Evolutionary conservation across 2,329 filamentous ascomycete genomes (phyloP), one percentile per base, ranked within the genome.

Genomic region (Emydomyces testavorans): DNA sequence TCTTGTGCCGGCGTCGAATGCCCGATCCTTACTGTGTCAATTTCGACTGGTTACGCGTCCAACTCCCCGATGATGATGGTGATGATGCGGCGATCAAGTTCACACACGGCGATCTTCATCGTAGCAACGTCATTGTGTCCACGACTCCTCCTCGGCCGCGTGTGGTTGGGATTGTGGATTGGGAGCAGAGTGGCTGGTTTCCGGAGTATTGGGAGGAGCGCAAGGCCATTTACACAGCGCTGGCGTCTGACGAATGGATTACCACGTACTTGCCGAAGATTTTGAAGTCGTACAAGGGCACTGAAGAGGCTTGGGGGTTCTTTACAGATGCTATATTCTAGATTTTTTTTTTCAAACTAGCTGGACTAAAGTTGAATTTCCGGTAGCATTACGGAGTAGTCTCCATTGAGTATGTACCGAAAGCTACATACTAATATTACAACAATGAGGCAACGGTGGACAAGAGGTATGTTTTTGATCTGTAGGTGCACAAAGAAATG

Each of bases 51-150:
- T 61, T 60, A 29, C 59, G 60, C 21, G 29, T 59, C 35, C 50
- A 60, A 4, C 53, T 64, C 2, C 58, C 59, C 2, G 60, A 63
- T 54, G 52, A 61, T 47, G 51, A 55, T 49, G 44, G 51, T 4
- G 60, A 63, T 54, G 52, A 61, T 47, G 51, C 56, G 48, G 44
- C 52, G 3, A 64, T 65, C 31, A 60, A 56, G 24, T 64, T 64
- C 42, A 65, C 61, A 6, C 62, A 65, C 52, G 56, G 54, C 21
- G 63, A 66, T 54, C 56, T 66, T 29, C 60, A 65, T 52, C 60
- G 44, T 26, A 60, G 57, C 35, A 65, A 65, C 35, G 56, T 65
- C 32, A 57, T 65, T n/a, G 36, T 63, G 20, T 40, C 40, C 21
- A 15, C n/a, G n/a, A n/a, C n/a, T n/a, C n/a, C 48, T 16, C 23